Base-by-base conservation (phyloP, 2,329 filamentous ascomycete genomes). In the Lachnellula willkommii region DNA sequence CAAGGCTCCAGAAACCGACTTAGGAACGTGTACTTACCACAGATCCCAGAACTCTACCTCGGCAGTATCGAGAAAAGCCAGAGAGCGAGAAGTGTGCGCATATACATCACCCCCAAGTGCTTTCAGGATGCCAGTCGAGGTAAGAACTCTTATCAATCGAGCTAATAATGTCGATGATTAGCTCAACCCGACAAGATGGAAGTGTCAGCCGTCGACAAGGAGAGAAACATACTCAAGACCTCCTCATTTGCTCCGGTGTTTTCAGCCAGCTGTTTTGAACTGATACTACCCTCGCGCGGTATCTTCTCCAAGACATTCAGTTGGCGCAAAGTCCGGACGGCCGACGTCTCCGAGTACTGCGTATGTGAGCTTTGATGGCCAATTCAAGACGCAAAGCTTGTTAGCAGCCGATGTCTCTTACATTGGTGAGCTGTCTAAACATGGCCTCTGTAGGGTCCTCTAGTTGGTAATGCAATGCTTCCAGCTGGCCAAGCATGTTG, bases 121-220 rank as follows among this genome's bases (percentile, higher is more conserved):
- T 9, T 63, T 57, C 39, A 68, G 62, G 28, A 70, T 68, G 53
- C 66, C 63, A 15, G 61, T 66, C 4, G 63, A 63, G n/a, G 63
- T 67, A 35, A 69, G 55, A 39, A 68, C 60, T 39, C 67, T 58
- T 65, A 70, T 67, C 46, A 66, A 58, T 17, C 65, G 64, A 17
- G 56, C 66, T 69, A 26, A 22, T 12, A 35, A 46, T 22, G 12
- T 20, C 12, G n/a, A 52, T 26, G 14, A 50, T 54, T 37, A 45
- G 42, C 8, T 42, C 14, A n/a, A 39, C 15, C 37, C 7, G n/a
- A 11, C 42, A 24, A 14, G 11, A 22, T 47, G 4, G 12, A 15
- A 11, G 26, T 39, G 4, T 5, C 20, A 20, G 15, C 20, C 14
- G 12, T 20, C 15, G 5, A 39, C 8, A 47, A 47, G 45, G 11